Evolutionary conservation across 2,329 filamentous ascomycete species (phyloP).

Genomic region (Trichoderma asperellum): DNA sequence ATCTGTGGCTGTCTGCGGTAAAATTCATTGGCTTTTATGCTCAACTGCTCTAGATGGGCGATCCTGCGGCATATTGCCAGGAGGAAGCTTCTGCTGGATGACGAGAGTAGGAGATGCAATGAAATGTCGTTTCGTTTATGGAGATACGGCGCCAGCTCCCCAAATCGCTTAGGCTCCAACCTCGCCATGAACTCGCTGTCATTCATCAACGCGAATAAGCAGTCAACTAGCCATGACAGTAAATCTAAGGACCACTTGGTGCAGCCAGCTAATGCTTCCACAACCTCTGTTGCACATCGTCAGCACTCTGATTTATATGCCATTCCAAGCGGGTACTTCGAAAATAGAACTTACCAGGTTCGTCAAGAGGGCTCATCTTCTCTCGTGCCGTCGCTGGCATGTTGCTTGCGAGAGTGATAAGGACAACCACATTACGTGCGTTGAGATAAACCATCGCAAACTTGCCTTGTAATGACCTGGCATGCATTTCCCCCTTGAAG

Average conservation of each 20-base stretch:
- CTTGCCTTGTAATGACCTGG: conserved; percentile 70
- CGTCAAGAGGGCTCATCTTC: conserved; percentile 63
- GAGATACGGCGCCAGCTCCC: conserved; percentile 56
- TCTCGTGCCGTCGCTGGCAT: conserved; percentile 58
- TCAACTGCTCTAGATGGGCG: conserved; percentile 57
- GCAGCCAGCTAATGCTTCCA: conserved; percentile 73
- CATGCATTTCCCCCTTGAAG: conserved; percentile 65
- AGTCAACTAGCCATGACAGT: conserved; percentile 64
- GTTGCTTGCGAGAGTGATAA: conserved; percentile 67
- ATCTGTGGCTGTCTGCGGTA: conserved; percentile 51
- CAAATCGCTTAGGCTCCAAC: conserved; percentile 52
- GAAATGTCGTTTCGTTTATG: conserved; percentile 60
- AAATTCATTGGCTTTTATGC: conserved; percentile 54
- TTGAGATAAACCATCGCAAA: conserved; percentile 76
- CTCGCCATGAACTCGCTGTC: conserved; percentile 56
- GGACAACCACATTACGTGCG: conserved; percentile 70
- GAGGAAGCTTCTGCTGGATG: conserved; percentile 73
- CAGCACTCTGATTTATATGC: background rate
- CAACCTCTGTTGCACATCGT: conserved; percentile 60
- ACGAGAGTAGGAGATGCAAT: conserved; percentile 70
- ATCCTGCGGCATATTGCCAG: conserved; percentile 69
- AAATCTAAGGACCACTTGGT: conserved; percentile 80
- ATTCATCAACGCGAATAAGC: conserved; percentile 59
- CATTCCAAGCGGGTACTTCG: background rate
- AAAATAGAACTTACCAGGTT: conserved; percentile 49